phyloP scores from a whole-genome alignment of 2,329 filamentous ascomycete species.

The Fusarium continuum region DNA sequence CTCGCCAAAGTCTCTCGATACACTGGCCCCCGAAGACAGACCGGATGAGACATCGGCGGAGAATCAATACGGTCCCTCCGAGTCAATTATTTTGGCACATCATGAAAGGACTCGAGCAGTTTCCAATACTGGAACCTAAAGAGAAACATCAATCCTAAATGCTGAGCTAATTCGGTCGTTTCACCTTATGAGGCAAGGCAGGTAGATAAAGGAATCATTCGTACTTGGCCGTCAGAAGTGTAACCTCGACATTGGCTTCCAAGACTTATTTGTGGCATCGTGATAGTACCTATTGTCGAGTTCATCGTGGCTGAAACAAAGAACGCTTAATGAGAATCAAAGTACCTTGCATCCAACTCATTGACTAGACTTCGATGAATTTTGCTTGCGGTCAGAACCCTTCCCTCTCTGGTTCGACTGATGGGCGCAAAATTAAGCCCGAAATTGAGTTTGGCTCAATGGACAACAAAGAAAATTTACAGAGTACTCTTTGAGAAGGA shows the following conservation, averaged over 20 bases:
- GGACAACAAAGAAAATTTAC: background rate
- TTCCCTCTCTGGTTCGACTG: background rate
- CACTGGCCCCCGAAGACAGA: background rate
- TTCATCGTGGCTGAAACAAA: constrained; percentile 2
- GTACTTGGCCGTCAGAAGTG: background rate
- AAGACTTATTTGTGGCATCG: background rate
- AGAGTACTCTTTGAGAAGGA: background rate
- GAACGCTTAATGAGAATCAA: background rate
- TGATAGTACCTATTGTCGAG: background rate
- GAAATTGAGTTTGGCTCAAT: background rate
- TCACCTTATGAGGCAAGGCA: background rate
- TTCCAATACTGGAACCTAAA: background rate
- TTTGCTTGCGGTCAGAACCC: background rate
- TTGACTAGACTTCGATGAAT: background rate
- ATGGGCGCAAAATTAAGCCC: background rate
- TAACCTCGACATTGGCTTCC: background rate
- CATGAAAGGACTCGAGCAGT: background rate
- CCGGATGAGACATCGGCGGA: background rate
- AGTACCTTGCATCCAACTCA: background rate
- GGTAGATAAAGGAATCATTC: background rate
- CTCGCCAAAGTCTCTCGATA: background rate
- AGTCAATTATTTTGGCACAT: background rate
- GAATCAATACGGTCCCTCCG: background rate
- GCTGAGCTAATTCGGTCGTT: background rate
- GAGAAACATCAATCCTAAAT: background rate